phyloP scores from a whole-genome alignment of 108 stramenopile species.

The Chaetoceros muelleri region DNA sequence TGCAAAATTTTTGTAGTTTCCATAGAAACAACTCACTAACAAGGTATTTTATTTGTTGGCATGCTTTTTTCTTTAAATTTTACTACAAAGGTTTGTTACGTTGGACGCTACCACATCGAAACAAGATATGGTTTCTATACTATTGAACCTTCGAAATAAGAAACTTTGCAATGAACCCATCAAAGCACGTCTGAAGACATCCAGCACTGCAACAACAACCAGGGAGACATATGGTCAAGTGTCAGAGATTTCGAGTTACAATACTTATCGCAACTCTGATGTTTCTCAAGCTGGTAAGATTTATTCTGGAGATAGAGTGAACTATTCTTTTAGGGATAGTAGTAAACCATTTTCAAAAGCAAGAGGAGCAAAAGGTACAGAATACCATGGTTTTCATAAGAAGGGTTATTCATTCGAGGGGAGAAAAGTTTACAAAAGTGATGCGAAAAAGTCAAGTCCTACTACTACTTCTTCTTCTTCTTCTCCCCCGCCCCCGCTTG shows the following conservation, averaged over 20 bases:
- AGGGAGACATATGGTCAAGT: not conserved
- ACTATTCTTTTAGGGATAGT: not conserved
- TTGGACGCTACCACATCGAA: conserved; percentile 24
- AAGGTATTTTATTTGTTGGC: too few species aligned
- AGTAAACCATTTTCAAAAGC: not conserved
- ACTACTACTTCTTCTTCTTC: not conserved
- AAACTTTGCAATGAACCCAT: conserved; percentile 35
- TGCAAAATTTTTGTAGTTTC: not conserved
- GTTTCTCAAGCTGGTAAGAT: not conserved
- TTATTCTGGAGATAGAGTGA: not conserved
- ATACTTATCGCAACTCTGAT: not conserved
- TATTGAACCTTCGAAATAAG: conserved; percentile 25
- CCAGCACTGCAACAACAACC: conserved; percentile 2
- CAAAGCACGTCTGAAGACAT: conserved; percentile 36
- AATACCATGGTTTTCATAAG: too few species aligned
- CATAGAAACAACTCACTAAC: not conserved
- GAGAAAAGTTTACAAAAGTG: not conserved
- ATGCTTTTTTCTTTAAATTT: not conserved
- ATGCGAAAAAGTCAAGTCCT: not conserved
- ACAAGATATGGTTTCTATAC: conserved; percentile 33
- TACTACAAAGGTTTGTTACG: conserved; percentile 31
- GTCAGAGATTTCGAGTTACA: too few species aligned
- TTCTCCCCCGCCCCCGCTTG: not conserved
- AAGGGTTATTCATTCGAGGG: too few species aligned
- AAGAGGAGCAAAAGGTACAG: not conserved